Evolutionary conservation across 2,329 filamentous ascomycete genomes (phyloP).

Genomic region (Colletotrichum sidae): DNA sequence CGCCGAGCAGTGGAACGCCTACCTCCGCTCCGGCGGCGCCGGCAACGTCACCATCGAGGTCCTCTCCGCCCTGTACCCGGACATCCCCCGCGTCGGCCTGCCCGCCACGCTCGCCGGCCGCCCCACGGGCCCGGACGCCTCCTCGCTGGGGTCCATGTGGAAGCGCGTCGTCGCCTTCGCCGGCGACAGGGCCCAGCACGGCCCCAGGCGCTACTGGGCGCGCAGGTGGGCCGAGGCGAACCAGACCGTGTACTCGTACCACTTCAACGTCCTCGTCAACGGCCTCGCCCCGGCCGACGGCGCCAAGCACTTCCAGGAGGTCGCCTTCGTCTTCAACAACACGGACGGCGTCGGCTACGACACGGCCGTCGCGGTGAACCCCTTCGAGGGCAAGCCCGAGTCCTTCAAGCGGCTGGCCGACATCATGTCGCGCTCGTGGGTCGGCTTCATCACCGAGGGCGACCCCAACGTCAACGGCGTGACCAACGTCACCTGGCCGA

Average conservation of each 20-base stretch:
- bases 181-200: conserved; percentile 68
- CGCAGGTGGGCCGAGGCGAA: conserved; percentile 61
- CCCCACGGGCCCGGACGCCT: conserved; percentile 40
- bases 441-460: conserved; percentile 58
- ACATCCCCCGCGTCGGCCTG: conserved; percentile 59
- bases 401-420: conserved; percentile 55
- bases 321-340: conserved; percentile 62
- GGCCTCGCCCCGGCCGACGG: conserved; percentile 39
- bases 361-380: conserved; percentile 54
- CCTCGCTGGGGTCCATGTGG: conserved; percentile 57
- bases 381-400: conserved; percentile 54
- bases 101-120: conserved; percentile 54
- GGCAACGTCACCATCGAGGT: conserved; percentile 45
- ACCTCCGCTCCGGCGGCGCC: conserved; percentile 45
- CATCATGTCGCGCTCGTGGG: conserved; percentile 64
- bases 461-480: conserved; percentile 53
- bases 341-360: conserved; percentile 60
- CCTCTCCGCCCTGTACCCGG: conserved; percentile 61
- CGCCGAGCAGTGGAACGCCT: conserved; percentile 60
- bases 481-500: conserved; percentile 51
- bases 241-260: conserved; percentile 66
- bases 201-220: conserved; percentile 63
- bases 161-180: conserved; percentile 65
- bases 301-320: conserved; percentile 45
- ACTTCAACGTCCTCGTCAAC: conserved; percentile 53